Percentiles rank a stretch among this genome's conserved stretches.
Conservation (phyloP, 179 eudicot species). For the Heliamphora pulchella region DNA sequence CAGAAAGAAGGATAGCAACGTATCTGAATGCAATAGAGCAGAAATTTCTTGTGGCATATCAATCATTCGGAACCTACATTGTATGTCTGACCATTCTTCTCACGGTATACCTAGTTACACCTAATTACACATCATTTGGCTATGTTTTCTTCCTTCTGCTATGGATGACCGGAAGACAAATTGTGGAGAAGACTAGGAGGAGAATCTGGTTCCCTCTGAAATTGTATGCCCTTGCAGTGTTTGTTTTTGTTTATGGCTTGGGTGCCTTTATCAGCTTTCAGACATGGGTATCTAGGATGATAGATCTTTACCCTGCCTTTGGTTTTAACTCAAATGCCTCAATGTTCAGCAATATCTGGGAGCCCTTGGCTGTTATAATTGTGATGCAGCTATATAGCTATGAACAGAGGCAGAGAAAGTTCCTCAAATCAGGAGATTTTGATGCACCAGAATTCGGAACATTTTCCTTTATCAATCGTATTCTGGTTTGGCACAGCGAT, state of each 20-base stretch:
- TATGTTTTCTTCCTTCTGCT: constrained; percentile 77
- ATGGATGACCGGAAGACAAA: constrained; percentile 97
- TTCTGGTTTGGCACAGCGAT: constrained; percentile 92
- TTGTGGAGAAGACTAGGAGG: constrained; percentile 73
- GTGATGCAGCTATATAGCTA: constrained; percentile 99
- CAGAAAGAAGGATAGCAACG: constrained; percentile 88
- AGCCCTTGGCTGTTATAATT: constrained; percentile 78
- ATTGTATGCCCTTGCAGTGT: constrained; percentile 67
- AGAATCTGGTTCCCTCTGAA: constrained; percentile 94
- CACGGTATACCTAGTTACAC: constrained; percentile 70
- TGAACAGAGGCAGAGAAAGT: constrained; percentile 87
- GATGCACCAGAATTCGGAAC: constrained; percentile 49
- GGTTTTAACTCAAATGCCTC: constrained; percentile 68
- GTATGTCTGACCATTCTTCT: constrained; percentile 82
- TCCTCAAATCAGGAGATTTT: constrained; percentile 32
- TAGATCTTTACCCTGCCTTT: constrained; percentile 53
- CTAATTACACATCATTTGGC: constrained; percentile 88
- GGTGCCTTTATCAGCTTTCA: constrained; percentile 70
- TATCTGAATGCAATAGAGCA: constrained; percentile 78
- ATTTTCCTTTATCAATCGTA: constrained; percentile 61
- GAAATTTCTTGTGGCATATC: constrained; percentile 60
- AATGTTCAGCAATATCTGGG: constrained; percentile 71
- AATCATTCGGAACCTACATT: constrained; percentile 90
- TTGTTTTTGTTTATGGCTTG: constrained; percentile 67
- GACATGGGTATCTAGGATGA: constrained; percentile 57